Evolutionary conservation across 192 early-diverging fungal species (phyloP).

Genomic region (Coemansia sp.): DNA sequence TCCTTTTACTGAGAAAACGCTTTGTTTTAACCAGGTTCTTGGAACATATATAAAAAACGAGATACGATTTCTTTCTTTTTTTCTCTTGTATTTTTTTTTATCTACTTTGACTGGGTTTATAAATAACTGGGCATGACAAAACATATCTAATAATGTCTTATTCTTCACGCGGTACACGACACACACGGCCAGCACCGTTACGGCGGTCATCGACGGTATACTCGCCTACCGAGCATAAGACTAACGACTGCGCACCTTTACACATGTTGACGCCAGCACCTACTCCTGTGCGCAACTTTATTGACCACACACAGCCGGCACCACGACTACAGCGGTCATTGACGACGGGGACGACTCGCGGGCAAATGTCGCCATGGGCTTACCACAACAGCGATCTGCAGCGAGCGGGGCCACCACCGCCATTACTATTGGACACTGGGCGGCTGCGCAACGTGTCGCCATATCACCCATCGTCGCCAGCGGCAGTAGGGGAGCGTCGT

Average conservation of each 20-base stretch:
- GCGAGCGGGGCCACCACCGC: not conserved
- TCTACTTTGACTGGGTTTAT: not conserved
- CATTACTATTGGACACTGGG: not conserved
- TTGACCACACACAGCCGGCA: not conserved
- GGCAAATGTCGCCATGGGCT: conserved; percentile 14
- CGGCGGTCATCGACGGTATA: conserved; percentile 6
- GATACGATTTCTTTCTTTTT: not conserved
- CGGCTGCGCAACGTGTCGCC: conserved; percentile 14
- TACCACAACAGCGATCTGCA: conserved; percentile 4
- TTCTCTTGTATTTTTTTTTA: not conserved
- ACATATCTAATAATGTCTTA: conserved; percentile 5
- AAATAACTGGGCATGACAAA: not conserved
- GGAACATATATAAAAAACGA: not conserved
- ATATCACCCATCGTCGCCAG: not conserved
- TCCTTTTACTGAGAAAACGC: not conserved
- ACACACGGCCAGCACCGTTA: not conserved
- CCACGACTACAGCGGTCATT: not conserved
- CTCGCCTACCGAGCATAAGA: not conserved
- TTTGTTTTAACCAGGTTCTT: not conserved
- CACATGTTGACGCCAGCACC: conserved; percentile 31
- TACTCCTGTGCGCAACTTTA: conserved; percentile 14
- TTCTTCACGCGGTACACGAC: conserved; percentile 5
- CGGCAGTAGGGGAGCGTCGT: not conserved
- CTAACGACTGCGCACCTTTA: not conserved
- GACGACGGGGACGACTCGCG: conserved; percentile 3